Conservation (phyloP, 495 filamentous ascomycete genomes). For the Aspergillus ellipticus region DNA sequence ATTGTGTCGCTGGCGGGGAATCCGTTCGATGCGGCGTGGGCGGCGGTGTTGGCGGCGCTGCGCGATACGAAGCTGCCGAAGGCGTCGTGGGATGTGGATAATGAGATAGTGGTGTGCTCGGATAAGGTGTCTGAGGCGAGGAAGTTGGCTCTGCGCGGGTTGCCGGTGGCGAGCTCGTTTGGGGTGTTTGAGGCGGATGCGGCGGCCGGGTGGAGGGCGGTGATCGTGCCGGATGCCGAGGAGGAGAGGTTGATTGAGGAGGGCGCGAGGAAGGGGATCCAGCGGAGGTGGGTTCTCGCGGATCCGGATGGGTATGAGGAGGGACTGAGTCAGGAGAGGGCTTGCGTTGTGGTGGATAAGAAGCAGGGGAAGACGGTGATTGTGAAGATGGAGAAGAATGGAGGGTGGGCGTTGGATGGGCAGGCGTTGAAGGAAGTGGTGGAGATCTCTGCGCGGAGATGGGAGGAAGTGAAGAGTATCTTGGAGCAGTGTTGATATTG, state of each 20-base stretch:
- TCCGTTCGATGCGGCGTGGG: slow-evolving; percentile 86
- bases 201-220: slow-evolving; percentile 35
- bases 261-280: slow-evolving; percentile 30
- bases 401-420: slow-evolving; percentile 61
- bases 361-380: slow-evolving; percentile 55
- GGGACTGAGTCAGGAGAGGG: slow-evolving; percentile 66
- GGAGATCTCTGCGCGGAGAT: slow-evolving; percentile 49
- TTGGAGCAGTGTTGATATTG: slow-evolving; percentile 34
- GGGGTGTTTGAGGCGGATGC: slow-evolving; percentile 69
- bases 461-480: slow-evolving; percentile 49
- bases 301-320: slow-evolving; percentile 94
- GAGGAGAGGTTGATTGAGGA: slow-evolving; percentile 37
- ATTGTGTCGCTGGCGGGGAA: slow-evolving; percentile 89
- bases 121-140: slow-evolving; percentile 46
- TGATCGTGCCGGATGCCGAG: slow-evolving; percentile 39
- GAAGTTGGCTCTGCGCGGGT: slow-evolving; percentile 48
- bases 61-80: slow-evolving; percentile 71
- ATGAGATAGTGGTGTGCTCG: slow-evolving; percentile 73
- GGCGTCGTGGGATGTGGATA: slow-evolving; percentile 83
- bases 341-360: slow-evolving; percentile 70
- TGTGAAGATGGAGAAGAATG: slow-evolving; percentile 71
- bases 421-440: slow-evolving; percentile 55
- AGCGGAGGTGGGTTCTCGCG: slow-evolving; percentile 68
- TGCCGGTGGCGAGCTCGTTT: slow-evolving; percentile 71
- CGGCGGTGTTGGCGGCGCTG: slow-evolving; percentile 77